A percentile compares a stretch with the other conserved stretches of the same genome.
These are phyloP conservation scores for Knufia petricola DNA, from an alignment of 2,329 filamentous ascomycete species.

Conservation along the genomic window DNA sequence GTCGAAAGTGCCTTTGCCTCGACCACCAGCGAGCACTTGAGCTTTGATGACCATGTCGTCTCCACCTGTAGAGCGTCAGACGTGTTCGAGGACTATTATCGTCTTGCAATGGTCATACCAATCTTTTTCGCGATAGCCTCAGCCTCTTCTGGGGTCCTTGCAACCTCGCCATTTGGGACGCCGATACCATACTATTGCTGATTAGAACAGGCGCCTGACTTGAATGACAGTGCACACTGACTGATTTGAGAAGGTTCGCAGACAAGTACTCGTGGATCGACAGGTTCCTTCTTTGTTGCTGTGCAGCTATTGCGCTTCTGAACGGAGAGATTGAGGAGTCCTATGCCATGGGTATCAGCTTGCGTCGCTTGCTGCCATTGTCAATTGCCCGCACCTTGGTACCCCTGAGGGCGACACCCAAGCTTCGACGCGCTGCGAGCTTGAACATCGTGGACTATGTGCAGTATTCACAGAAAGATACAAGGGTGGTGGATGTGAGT, in stretches of 20 bases:
- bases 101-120: constrained; percentile 41
- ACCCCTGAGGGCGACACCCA: constrained; percentile 19
- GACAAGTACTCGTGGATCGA: constrained; percentile 99
- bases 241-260: constrained; percentile 71
- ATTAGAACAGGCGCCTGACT: constrained; percentile 12
- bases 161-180: constrained; percentile 82
- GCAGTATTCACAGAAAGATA: no score
- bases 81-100: constrained; percentile 10
- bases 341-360: constrained; percentile 29
- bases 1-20: constrained; percentile 96
- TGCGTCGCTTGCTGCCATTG: not conserved
- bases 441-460: constrained; percentile 19
- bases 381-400: constrained; percentile 13
- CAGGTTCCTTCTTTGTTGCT: constrained; percentile 76
- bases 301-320: constrained; percentile 42
- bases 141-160: constrained; percentile 73
- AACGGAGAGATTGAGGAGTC: constrained; percentile 46
- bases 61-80: constrained; percentile 40
- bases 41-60: constrained; percentile 99
- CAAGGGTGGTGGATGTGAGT: not conserved
- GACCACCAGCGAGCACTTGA: constrained; percentile 92
- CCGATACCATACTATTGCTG: constrained; percentile 74
- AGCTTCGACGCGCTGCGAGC: constrained; percentile 20
- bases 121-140: constrained; percentile 85
- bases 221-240: constrained; percentile 29